Conservation (phyloP, 768 basidiomycete species). For the Suillus americanus region DNA sequence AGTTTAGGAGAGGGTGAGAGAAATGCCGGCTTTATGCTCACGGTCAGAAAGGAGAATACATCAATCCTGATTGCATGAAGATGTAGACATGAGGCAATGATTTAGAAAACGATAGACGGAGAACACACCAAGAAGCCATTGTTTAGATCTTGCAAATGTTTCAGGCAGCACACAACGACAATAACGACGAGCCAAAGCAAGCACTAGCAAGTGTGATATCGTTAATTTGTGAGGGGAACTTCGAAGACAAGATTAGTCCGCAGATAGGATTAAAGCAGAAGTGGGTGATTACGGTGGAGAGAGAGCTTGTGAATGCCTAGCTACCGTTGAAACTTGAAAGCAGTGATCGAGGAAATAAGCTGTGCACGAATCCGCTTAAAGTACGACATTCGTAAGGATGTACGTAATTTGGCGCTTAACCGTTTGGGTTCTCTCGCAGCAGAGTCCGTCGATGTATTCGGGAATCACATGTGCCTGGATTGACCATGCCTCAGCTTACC, state of each 20-base stretch:
- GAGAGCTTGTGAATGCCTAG: background rate
- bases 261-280: background rate
- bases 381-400: background rate
- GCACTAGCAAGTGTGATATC: background rate
- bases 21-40: conserved; percentile 20
- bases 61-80: conserved; percentile 36
- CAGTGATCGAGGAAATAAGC: background rate
- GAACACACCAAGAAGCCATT: conserved; percentile 20
- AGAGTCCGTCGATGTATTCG: too few relatives aligned
- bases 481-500: too few relatives aligned
- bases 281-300: background rate
- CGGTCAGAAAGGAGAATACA: conserved; percentile 40
- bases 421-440: too few relatives aligned
- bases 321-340: background rate
- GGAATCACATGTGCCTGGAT: too few relatives aligned
- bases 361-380: too few relatives aligned
- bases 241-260: background rate
- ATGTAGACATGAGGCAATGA: background rate
- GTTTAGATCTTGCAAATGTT: background rate
- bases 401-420: background rate
- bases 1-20: background rate
- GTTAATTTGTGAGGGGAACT: background rate
- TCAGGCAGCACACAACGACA: too few relatives aligned
- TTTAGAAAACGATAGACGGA: background rate
- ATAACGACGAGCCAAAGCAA: background rate